Percentiles rank a stretch among this genome's conserved stretches.
Conservation (phyloP, 179 eudicot species). For the Gypsophila paniculata region DNA sequence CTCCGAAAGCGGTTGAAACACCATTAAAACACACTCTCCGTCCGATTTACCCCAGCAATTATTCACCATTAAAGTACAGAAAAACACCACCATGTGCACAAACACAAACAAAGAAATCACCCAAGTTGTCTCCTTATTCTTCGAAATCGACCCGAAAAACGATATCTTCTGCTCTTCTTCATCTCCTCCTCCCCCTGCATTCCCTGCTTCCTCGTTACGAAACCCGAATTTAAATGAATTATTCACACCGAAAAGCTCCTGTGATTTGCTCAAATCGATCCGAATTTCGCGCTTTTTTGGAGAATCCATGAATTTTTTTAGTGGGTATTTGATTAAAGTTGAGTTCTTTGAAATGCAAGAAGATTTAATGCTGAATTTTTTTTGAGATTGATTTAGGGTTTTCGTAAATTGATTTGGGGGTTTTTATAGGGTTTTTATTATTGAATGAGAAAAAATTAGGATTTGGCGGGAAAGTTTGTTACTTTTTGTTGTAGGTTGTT, state of each 20-base stretch:
- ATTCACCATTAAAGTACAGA: slow-evolving; percentile 56
- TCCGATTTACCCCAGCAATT: slow-evolving; percentile 66
- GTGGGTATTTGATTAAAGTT: slow-evolving; percentile 5
- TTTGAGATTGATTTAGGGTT: neutral
- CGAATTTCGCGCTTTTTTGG: slow-evolving; percentile 13
- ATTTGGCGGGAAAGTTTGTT: slow-evolving; percentile 12
- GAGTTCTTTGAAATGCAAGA: neutral
- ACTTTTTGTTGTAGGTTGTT: neutral
- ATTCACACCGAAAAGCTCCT: neutral
- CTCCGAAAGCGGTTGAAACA: slow-evolving; percentile 71
- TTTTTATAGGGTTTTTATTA: neutral
- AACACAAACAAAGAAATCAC: slow-evolving; percentile 62
- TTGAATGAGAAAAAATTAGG: neutral
- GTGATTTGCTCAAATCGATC: slow-evolving; percentile 16
- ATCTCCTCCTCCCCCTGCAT: slow-evolving; percentile 1
- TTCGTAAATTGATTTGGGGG: neutral
- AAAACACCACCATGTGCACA: slow-evolving; percentile 54
- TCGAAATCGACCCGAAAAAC: slow-evolving; percentile 55
- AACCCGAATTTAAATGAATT: slow-evolving; percentile 3
- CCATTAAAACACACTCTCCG: slow-evolving; percentile 51
- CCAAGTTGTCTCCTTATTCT: slow-evolving; percentile 66
- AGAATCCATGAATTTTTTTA: slow-evolving; percentile 14
- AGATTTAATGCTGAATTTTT: neutral
- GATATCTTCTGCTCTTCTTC: slow-evolving; percentile 41
- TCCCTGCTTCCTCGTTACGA: too few species aligned